phyloP scores from a whole-genome alignment of 2,329 filamentous ascomycete genomes.

The Penicillium digitatum region DNA sequence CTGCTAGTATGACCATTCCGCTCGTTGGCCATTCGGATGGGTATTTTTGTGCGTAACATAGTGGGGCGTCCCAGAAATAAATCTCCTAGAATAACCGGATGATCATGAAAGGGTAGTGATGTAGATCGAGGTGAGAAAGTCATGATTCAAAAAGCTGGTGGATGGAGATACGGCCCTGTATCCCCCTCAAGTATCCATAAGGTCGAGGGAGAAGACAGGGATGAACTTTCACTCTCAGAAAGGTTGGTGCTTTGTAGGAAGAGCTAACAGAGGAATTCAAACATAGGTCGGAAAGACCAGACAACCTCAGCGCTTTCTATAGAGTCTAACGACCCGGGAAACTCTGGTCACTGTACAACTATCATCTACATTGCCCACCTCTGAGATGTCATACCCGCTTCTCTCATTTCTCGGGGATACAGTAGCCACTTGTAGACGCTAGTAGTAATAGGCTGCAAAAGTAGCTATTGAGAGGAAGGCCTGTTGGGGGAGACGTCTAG shows the following conservation, averaged over 20 bases:
- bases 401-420: not conserved
- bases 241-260: not conserved
- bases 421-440: not conserved
- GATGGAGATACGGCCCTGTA: not conserved
- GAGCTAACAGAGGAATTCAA: not conserved
- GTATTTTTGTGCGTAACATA: no score
- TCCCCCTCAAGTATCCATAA: not conserved
- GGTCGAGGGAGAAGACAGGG: not conserved
- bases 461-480: not conserved
- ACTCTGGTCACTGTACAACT: not conserved
- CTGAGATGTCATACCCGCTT: not conserved
- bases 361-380: no score
- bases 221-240: not conserved
- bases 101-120: not conserved
- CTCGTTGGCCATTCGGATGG: no score
- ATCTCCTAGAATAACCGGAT: not conserved
- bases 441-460: no score
- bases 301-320: not conserved
- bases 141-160: not conserved
- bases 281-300: not conserved
- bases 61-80: not conserved
- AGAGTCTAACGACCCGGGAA: not conserved
- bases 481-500: not conserved
- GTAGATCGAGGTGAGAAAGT: not conserved
- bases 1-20: no score